Evolutionary conservation across 1,284 basidiomycete genomes (phyloP), one percentile per base, ranked within the genome.

Genomic region (Acaromyces ingoldii): DNA sequence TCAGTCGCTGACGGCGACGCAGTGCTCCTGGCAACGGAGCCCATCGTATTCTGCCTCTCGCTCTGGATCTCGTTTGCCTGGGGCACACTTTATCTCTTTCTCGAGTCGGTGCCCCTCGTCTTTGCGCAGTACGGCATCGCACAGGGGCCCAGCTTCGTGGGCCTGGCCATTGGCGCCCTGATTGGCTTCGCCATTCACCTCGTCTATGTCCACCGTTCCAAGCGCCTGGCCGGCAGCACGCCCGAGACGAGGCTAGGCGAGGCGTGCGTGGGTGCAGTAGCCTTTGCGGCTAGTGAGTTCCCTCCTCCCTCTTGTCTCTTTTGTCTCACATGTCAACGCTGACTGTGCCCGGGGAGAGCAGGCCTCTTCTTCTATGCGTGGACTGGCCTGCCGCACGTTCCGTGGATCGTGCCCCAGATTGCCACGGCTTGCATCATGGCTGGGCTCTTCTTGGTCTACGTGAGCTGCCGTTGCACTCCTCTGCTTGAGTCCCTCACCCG

Each of bases 41-140:
- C 86, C 0, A 80, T 88, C 28, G 86, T 89, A 87, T 78, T 62
- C 49, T 75, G 29, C 63, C 77, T 63, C 51, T 75, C 30, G 62
- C 48, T 70, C 40, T 72, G 59, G 62, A 74, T 73, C 30, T 61
- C 65, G 34, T 67, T 72, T 52, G 65, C 65, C n/a, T 73, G 70
- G 70, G 67, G 62, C 3, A 49, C 59, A 19, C 62, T 66, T 45
- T 74, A 73, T 51, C 62, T 67, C 49, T 73, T 75, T 62, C 63
- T 76, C 10, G 38, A 37, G 17, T 51, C 49, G 6, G 49, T 67
- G 25, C 59, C 73, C 49, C 72, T 80, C 24, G 55, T 74, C 34
- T 78, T 77, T 3, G 79, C 78, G 42, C 79, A 78, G 30, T 51
- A 89, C 66, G 72, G 78, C 26, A 91, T 89, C 75, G 81, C 80